These are phyloP conservation scores for Fusarium citri DNA, from an alignment of 2,329 filamentous ascomycete genomes.

Conservation along the genomic window DNA sequence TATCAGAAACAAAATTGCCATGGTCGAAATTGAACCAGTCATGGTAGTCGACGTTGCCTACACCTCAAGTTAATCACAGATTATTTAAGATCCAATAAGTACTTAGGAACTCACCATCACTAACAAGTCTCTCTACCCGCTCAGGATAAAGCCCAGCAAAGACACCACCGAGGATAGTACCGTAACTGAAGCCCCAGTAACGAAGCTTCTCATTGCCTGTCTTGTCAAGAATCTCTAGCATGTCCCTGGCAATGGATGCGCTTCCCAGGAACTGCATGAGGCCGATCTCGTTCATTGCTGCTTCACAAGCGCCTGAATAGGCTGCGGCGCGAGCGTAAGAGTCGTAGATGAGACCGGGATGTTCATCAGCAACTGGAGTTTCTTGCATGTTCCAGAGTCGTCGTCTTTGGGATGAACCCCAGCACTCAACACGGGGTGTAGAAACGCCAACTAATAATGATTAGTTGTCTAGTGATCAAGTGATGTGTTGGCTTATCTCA, in stretches of 20 bases:
- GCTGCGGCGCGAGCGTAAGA: slow-evolving; percentile 57
- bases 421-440: slow-evolving; percentile 64
- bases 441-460: slow-evolving; percentile 57
- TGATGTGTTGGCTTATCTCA: slow-evolving; percentile 29
- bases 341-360: slow-evolving; percentile 59
- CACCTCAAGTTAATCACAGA: not conserved
- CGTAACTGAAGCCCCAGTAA: slow-evolving; percentile 69
- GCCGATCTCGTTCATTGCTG: slow-evolving; percentile 50
- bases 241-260: slow-evolving; percentile 58
- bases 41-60: slow-evolving; percentile 64
- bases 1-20: slow-evolving; percentile 63
- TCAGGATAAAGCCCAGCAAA: slow-evolving; percentile 66
- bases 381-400: slow-evolving; percentile 59
- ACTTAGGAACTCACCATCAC: slow-evolving; percentile 56
- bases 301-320: slow-evolving; percentile 58
- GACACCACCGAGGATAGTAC: slow-evolving; percentile 63
- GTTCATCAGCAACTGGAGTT: slow-evolving; percentile 59
- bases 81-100: not conserved
- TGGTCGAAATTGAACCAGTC: slow-evolving; percentile 63
- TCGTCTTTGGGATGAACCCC: slow-evolving; percentile 56
- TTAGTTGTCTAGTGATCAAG: not conserved
- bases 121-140: slow-evolving; percentile 61
- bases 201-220: slow-evolving; percentile 57
- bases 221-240: slow-evolving; percentile 60
- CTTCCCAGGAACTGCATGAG: slow-evolving; percentile 58